Base-by-base conservation (phyloP, 1,284 basidiomycete species). In the Lignosus rhinocerotis region DNA sequence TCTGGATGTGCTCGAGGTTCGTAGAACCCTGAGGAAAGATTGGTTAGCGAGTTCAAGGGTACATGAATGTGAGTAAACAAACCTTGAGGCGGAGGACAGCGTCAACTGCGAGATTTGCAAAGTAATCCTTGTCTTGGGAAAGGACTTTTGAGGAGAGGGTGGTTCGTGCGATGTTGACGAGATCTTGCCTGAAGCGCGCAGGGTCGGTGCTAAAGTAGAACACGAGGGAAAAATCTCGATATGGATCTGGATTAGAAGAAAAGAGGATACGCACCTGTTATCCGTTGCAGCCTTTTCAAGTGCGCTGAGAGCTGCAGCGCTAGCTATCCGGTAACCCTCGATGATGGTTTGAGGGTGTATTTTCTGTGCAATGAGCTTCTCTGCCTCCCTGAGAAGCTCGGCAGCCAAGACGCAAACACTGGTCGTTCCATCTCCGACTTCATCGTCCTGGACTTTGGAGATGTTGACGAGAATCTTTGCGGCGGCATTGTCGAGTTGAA, bases 401-500 rank as follows among this genome's bases (percentile, higher is more conserved):
- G 94, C 87, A 1, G 96, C 93, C 10, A 99, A 78, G 1, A 99
- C 96, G 63, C 93, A 95, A 38, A 99, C 96, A 52, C 84, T 89
- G 10, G 96, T 99, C 25, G 96, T 99, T 31, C 97, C 97, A 76
- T 98, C 97, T 16, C 97, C 97, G 47, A 99, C 90, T 77, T 99
- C 97, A 73, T 99, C 97, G 70, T 99, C 97, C 77, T 99, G 97
- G 16, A 98, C 96, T 74, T 99, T 99, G n/a, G 94, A 96, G 73
- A 99, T 99, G 77, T 99, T 98, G 70, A 99, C 97, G 53, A 99
- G 85, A 72, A 99, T 98, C 81, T 99, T 99, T 53, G 97, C 97
- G 0, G 97, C 96, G 2, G 97, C 93, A 72, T 99, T 99, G 78
- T 99, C 97, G 64, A 99, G 87, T 67, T 95, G 92, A 69, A 99